A percentile compares a stretch with the other conserved stretches of the same genome.
Evolutionary conservation across 495 filamentous ascomycete species (phyloP).

Genomic region (Lasiosphaeris hirsuta): DNA sequence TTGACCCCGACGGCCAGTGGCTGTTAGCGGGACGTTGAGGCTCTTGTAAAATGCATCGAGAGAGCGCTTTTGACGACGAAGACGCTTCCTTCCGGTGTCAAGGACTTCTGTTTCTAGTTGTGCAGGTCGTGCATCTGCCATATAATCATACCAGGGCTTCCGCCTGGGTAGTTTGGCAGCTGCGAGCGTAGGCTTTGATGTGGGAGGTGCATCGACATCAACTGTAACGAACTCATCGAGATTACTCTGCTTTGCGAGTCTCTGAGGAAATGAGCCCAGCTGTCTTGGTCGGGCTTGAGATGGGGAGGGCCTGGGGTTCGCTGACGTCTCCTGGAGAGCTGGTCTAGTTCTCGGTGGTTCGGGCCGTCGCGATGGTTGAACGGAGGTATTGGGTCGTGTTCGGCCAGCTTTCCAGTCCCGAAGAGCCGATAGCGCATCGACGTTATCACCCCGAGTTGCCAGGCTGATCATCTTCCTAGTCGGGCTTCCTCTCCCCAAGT

Average conservation of each 20-base stretch:
- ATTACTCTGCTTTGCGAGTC: conserved; percentile 31
- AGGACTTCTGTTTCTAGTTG: conserved; percentile 46
- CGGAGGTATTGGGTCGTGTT: conserved; percentile 47
- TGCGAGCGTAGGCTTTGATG: conserved; percentile 9
- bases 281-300: neutral
- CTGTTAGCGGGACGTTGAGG: conserved; percentile 22
- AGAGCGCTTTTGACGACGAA: conserved; percentile 40
- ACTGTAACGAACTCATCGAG: conserved; percentile 33
- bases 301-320: conserved; percentile 23
- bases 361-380: conserved; percentile 21
- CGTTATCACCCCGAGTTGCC: conserved; percentile 66
- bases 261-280: conserved; percentile 20
- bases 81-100: conserved; percentile 28
- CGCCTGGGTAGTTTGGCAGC: neutral
- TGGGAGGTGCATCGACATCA: conserved; percentile 6
- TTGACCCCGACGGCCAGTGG: conserved; percentile 23
- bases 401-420: conserved; percentile 73
- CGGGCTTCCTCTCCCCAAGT: conserved; percentile 72
- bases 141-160: conserved; percentile 7
- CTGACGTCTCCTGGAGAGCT: conserved; percentile 32
- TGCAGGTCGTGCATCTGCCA: conserved; percentile 32
- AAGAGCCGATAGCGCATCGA: conserved; percentile 66
- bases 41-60: conserved; percentile 49
- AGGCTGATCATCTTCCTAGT: conserved; percentile 69
- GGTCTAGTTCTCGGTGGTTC: conserved; percentile 12